phyloP scores from a whole-genome alignment of 2,329 filamentous ascomycete species.

The Neurospora crassa region DNA sequence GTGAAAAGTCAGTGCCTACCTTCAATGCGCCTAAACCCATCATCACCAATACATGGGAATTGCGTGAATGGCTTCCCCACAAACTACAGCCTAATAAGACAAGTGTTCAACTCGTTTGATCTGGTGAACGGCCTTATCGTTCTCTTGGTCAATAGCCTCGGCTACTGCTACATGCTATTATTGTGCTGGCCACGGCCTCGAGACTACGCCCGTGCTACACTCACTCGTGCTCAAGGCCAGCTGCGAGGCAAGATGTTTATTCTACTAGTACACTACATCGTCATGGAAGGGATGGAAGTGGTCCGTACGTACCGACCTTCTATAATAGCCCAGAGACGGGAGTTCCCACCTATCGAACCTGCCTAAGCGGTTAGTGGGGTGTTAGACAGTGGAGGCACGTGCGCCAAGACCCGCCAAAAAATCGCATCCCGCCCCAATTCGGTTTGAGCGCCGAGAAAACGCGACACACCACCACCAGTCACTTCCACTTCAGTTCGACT shows the following conservation, averaged over 20 bases:
- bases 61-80: neutral
- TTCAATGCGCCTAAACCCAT: neutral
- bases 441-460: conserved; percentile 2
- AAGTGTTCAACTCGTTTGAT: neutral
- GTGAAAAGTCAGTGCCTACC: neutral
- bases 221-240: neutral
- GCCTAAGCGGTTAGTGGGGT: neutral
- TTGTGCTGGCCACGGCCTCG: neutral
- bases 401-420: conserved; percentile 1
- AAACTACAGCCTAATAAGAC: neutral
- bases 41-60: neutral
- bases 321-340: neutral
- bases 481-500: neutral
- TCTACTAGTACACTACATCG: neutral
- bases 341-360: neutral
- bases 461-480: conserved; percentile 1
- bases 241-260: neutral
- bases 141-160: neutral
- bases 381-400: neutral
- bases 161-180: neutral
- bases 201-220: neutral
- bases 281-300: neutral
- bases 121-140: neutral
- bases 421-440: neutral
- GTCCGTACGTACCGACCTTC: neutral